Evolutionary conservation across 2,329 filamentous ascomycete genomes (phyloP), one percentile per base, ranked within the genome.

Genomic region (Fusarium sp.): DNA sequence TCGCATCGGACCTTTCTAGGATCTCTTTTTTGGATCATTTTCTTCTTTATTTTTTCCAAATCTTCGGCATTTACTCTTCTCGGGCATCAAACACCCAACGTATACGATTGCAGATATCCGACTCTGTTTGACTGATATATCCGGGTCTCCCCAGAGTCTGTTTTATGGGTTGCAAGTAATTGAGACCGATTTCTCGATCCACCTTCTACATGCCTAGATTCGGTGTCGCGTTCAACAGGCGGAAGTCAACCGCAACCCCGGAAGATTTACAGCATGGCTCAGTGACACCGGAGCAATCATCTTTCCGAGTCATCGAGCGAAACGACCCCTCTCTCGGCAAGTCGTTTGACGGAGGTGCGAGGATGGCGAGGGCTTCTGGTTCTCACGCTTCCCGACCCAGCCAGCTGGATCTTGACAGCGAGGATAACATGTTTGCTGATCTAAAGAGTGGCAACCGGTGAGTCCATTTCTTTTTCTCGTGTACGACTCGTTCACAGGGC

Each of bases 381-480:
- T 78, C 82, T 68, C 77, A 80, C 57, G 73, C 83, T 57, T 81
- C 83, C 24, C 86, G 81, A 69, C 79, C 82, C 29, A 83, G 81
- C 55, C 72, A 80, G 36, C 69, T 79, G 17, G 81, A 85, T 36
- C 72, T 83, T 22, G 84, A 87, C 44, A 85, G 86, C 29, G 87
- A 89, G 71, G 87, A 90, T 72, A 90, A 91, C 78, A 86, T 91
- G 72, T 91, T 91, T 79, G 85, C 87, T 22, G 87, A 87, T 53
- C 80, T 89, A 64, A 89, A 90, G 75, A 80, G 81, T 38, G 87
- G 83, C 33, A 88, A 85, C 69, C 86, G 89, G 88, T 91, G 85
- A 77, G 88, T 86, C 68, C 65, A 71, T 62, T 58, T 60, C 51
- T 42, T 64, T 57, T 68, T 61, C 31, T 65, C 64, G 20, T 72